phyloP scores from a whole-genome alignment of 768 basidiomycete genomes.

The Boletus reticulatus region DNA sequence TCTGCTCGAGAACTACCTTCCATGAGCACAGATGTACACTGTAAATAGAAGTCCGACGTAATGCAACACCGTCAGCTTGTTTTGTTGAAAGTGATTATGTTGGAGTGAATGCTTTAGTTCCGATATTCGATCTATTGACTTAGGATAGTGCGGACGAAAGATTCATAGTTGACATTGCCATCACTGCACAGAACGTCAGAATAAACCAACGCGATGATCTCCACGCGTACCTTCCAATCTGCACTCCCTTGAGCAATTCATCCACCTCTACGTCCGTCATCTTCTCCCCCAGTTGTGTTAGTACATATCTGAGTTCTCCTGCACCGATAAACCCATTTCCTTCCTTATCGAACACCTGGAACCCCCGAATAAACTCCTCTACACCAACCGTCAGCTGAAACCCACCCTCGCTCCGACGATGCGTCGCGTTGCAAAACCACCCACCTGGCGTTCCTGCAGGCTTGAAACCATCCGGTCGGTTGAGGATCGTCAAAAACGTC shows the following conservation, averaged over 20 bases:
- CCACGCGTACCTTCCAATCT: slow-evolving; percentile 76
- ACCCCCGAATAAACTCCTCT: slow-evolving; percentile 99
- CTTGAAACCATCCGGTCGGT: slow-evolving; percentile 95
- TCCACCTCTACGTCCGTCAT: slow-evolving; percentile 98
- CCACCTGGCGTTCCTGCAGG: slow-evolving; percentile 93
- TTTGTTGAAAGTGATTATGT: too few species aligned
- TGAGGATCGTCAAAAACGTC: slow-evolving; percentile 86
- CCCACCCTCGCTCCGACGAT: neutral
- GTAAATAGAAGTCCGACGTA: too few species aligned
- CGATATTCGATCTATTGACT: slow-evolving; percentile 55
- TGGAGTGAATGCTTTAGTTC: neutral
- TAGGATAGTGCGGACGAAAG: slow-evolving; percentile 91
- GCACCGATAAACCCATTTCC: slow-evolving; percentile 71
- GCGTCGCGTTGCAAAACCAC: slow-evolving; percentile 15
- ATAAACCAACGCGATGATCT: too few species aligned
- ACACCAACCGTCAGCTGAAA: slow-evolving; percentile 4
- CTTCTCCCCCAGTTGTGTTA: slow-evolving; percentile 97
- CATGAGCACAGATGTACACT: too few species aligned
- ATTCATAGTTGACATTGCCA: too few species aligned
- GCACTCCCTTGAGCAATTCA: slow-evolving; percentile 93
- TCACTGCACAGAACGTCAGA: too few species aligned
- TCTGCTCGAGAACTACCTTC: too few species aligned
- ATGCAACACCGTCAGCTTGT: too few species aligned
- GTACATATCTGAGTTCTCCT: slow-evolving; percentile 71
- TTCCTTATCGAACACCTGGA: slow-evolving; percentile 95